Conservation (phyloP, 1,284 basidiomycete species). For the Pseudozyma hubeiensis region DNA sequence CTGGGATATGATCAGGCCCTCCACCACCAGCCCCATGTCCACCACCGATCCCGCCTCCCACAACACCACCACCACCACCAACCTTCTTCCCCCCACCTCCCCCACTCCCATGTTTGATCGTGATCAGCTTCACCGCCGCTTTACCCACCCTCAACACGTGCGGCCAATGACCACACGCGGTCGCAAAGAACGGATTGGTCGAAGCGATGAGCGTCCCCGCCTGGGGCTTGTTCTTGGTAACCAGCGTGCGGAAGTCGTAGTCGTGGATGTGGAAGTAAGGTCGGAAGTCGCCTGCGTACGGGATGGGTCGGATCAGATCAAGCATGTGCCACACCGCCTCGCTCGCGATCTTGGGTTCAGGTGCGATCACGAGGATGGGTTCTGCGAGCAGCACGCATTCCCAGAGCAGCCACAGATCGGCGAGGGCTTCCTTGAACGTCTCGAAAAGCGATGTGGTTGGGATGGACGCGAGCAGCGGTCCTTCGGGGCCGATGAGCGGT, state of each 20-base stretch:
- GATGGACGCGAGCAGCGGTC: conserved; percentile 76
- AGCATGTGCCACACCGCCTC: conserved; percentile 75
- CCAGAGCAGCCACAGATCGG: conserved; percentile 80
- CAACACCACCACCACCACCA: conserved; percentile 6
- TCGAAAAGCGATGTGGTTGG: conserved; percentile 73
- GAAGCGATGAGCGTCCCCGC: conserved; percentile 87
- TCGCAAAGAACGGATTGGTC: conserved; percentile 93
- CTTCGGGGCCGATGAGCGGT: conserved; percentile 39
- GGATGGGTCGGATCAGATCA: conserved; percentile 88
- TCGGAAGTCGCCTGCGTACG: conserved; percentile 84
- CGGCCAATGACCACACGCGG: conserved; percentile 90
- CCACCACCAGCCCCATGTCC: conserved; percentile 72
- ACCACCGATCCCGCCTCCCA: conserved; percentile 71
- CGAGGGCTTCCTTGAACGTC: conserved; percentile 71
- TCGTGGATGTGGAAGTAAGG: conserved; percentile 98
- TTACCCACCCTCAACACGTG: conserved; percentile 78
- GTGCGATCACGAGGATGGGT: conserved; percentile 88
- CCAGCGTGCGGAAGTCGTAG: conserved; percentile 79
- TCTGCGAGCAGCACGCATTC: conserved; percentile 77
- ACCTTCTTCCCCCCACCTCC: conserved; percentile 14
- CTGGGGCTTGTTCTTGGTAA: conserved; percentile 85
- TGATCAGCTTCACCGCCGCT: conserved; percentile 46
- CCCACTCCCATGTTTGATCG: conserved; percentile 32
- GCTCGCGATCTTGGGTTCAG: conserved; percentile 85
- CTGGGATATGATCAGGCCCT: conserved; percentile 57